Conservation (phyloP, 2,329 filamentous ascomycete genomes). For the Atkinsonella hypoxylon region DNA sequence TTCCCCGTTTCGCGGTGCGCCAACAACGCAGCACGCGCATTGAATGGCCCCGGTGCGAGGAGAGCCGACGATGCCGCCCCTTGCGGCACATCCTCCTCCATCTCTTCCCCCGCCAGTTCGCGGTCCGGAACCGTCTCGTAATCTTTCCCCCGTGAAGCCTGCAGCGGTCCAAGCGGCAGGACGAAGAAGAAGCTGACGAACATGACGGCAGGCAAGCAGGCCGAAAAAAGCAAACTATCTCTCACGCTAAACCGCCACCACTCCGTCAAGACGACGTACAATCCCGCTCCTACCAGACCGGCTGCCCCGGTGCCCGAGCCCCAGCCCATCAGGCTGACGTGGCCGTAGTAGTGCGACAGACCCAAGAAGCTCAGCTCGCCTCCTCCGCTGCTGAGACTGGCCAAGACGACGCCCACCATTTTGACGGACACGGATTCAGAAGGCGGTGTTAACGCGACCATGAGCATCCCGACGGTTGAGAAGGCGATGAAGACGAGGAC, state of each 20-base stretch:
- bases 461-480: constrained; percentile 76
- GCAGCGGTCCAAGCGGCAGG: constrained; percentile 57
- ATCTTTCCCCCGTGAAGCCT: constrained; percentile 29
- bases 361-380: constrained; percentile 88
- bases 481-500: constrained; percentile 62
- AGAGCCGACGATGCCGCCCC: constrained; percentile 35
- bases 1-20: constrained; percentile 14
- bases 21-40: constrained; percentile 28
- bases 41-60: constrained; percentile 30
- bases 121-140: constrained; percentile 42
- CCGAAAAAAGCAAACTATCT: constrained; percentile 63
- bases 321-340: constrained; percentile 80
- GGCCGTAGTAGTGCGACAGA: constrained; percentile 86
- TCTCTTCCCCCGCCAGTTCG: constrained; percentile 25
- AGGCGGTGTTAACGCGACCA: constrained; percentile 69
- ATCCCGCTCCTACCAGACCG: constrained; percentile 72
- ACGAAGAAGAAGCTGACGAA: constrained; percentile 75
- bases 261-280: constrained; percentile 79
- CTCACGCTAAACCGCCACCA: constrained; percentile 64
- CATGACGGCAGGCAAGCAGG: constrained; percentile 72
- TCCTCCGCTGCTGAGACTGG: constrained; percentile 72
- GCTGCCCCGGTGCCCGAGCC: constrained; percentile 85
- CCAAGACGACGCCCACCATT: constrained; percentile 71
- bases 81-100: constrained; percentile 22
- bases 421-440: constrained; percentile 57